Conservation (phyloP, 1,284 basidiomycete genomes). For the Sanghuangporus baumii region DNA sequence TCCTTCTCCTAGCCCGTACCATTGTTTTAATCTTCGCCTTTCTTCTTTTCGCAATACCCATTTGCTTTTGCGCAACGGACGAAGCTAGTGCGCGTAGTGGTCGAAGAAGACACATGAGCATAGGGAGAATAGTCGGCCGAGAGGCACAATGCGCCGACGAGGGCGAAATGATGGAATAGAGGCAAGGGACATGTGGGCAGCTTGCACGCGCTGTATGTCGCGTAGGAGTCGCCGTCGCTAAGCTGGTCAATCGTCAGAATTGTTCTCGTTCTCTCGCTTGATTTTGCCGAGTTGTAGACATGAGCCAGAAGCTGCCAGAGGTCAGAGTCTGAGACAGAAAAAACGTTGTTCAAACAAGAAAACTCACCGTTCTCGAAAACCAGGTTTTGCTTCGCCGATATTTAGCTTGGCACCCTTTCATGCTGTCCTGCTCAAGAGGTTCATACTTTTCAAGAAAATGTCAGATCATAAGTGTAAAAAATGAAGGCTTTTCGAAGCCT, state of each 20-base stretch:
- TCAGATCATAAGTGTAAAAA: background rate
- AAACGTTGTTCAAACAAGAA: too few relatives aligned
- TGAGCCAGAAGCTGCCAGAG: too few relatives aligned
- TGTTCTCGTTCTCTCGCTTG: slow-evolving; percentile 30
- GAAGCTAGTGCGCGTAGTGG: slow-evolving; percentile 36
- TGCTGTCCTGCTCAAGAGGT: slow-evolving; percentile 66
- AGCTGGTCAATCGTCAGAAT: slow-evolving; percentile 23
- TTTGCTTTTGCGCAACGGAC: too few relatives aligned
- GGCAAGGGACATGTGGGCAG: slow-evolving; percentile 41
- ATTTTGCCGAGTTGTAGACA: slow-evolving; percentile 26
- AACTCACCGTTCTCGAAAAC: slow-evolving; percentile 56
- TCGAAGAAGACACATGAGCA: slow-evolving; percentile 60
- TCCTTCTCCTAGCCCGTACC: slow-evolving; percentile 42
- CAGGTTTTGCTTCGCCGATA: slow-evolving; percentile 73
- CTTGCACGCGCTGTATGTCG: slow-evolving; percentile 39
- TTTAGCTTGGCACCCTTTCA: slow-evolving; percentile 76
- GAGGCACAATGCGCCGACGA: too few relatives aligned
- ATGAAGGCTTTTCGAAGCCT: slow-evolving; percentile 21
- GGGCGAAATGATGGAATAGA: too few relatives aligned
- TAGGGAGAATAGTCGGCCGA: slow-evolving; percentile 58
- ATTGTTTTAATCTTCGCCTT: slow-evolving; percentile 27
- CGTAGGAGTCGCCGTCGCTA: slow-evolving; percentile 33
- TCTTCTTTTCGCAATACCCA: background rate
- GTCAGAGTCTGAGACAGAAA: background rate
- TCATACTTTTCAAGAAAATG: slow-evolving; percentile 47